Evolutionary conservation across 805 yeast species (phyloP).

Genomic region (Zygosaccharomyces rouxii): DNA sequence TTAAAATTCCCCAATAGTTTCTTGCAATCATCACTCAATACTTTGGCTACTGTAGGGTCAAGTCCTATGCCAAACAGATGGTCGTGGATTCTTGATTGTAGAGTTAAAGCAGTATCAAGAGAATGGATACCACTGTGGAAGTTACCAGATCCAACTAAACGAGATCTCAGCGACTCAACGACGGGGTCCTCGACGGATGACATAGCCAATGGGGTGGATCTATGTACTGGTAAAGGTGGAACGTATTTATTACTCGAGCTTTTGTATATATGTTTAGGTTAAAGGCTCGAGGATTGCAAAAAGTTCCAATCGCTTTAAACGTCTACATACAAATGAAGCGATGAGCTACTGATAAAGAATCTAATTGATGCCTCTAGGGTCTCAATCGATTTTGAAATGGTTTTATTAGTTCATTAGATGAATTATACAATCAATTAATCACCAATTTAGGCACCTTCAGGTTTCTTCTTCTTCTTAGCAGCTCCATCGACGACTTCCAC

Average conservation of each 20-base stretch:
- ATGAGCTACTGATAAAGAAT: background rate
- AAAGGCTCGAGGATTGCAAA: conserved; percentile 2
- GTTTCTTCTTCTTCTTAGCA: conserved; percentile 55
- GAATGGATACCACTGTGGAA: conserved; percentile 19
- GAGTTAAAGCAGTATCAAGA: conserved; percentile 24
- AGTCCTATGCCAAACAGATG: conserved; percentile 23
- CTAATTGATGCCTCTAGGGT: background rate
- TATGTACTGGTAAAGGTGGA: no score
- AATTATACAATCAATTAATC: background rate
- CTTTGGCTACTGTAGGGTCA: conserved; percentile 14
- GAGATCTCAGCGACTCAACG: conserved; percentile 19
- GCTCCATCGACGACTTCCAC: conserved; percentile 86
- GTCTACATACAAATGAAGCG: background rate
- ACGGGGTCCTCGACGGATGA: conserved; percentile 10
- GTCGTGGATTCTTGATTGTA: conserved; percentile 30
- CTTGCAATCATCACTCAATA: conserved; percentile 20
- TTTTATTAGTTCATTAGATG: conserved; percentile 11
- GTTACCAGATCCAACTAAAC: conserved; percentile 27
- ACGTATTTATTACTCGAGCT: no score
- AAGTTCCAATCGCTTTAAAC: conserved; percentile 6
- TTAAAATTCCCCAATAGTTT: conserved; percentile 10
- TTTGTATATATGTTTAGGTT: background rate
- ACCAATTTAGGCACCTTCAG: conserved; percentile 12
- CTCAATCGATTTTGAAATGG: background rate
- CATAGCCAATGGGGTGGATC: background rate